Conservation (phyloP, 768 basidiomycete species). For the Serendipita indica region DNA sequence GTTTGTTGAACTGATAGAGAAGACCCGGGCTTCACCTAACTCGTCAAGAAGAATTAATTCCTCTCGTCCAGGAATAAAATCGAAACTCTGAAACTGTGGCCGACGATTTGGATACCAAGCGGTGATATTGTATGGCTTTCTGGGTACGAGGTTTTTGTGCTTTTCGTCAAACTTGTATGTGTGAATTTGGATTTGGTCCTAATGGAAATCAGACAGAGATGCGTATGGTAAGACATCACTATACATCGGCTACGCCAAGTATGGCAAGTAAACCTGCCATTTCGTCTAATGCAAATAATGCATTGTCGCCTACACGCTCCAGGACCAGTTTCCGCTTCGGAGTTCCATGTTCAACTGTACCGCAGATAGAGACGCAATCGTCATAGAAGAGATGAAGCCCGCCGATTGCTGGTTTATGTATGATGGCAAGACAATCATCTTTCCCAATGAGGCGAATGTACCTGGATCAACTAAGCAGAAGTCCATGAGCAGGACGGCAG, state of each 20-base stretch:
- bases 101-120: slow-evolving; percentile 28
- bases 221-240: not conserved
- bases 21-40: slow-evolving; percentile 31
- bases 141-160: slow-evolving; percentile 29
- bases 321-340: slow-evolving; percentile 26
- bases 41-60: slow-evolving; percentile 39
- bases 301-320: slow-evolving; percentile 33
- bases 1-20: too few relatives aligned
- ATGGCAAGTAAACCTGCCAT: slow-evolving; percentile 33
- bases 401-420: slow-evolving; percentile 23
- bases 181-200: slow-evolving; percentile 24
- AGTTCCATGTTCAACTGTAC: slow-evolving; percentile 20
- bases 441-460: slow-evolving; percentile 29
- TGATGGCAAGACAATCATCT: slow-evolving; percentile 29
- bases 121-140: slow-evolving; percentile 29
- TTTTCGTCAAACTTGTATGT: slow-evolving; percentile 35
- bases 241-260: not conserved
- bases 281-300: slow-evolving; percentile 38
- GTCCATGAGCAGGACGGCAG: not conserved
- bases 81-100: slow-evolving; percentile 23
- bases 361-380: slow-evolving; percentile 19
- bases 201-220: not conserved
- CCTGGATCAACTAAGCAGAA: slow-evolving; percentile 16
- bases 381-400: slow-evolving; percentile 31
- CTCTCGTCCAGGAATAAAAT: slow-evolving; percentile 36